phyloP scores from a whole-genome alignment of 2,329 filamentous ascomycete genomes.

The Ceratocystis diversiconidia region DNA sequence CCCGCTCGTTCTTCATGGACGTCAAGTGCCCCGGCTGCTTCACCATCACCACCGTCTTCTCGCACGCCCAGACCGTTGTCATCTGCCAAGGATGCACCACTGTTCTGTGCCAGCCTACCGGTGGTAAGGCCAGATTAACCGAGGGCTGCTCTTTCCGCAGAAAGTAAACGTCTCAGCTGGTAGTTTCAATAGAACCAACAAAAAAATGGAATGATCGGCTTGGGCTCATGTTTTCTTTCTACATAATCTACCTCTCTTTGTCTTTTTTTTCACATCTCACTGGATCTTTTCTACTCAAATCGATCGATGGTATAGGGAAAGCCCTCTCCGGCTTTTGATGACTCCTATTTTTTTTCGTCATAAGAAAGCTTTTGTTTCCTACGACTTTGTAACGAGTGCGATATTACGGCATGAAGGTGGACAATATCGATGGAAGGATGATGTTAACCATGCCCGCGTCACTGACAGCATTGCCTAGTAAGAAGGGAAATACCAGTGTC shows the following conservation, averaged over 20 bases:
- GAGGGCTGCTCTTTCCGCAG: constrained; percentile 99
- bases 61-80: constrained; percentile 99
- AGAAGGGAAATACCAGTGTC: too few species aligned
- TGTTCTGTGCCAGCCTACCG: constrained; percentile 97
- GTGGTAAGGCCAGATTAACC: constrained; percentile 96
- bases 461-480: too few species aligned
- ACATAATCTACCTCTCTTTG: constrained; percentile 29
- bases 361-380: neutral
- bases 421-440: neutral
- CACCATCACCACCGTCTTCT: constrained; percentile 99
- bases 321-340: neutral
- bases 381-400: constrained; percentile 3
- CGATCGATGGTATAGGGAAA: neutral
- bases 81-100: constrained; percentile 99
- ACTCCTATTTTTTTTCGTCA: neutral
- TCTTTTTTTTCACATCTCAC: constrained; percentile 10
- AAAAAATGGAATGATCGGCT: constrained; percentile 19
- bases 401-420: neutral
- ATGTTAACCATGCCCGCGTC: neutral
- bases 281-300: neutral
- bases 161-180: constrained; percentile 58
- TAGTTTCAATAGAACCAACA: constrained; percentile 24
- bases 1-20: constrained; percentile 99
- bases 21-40: constrained; percentile 99
- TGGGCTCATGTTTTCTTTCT: constrained; percentile 18